phyloP scores from a whole-genome alignment of 2,329 filamentous ascomycete genomes.

The Calonectria crousiana region DNA sequence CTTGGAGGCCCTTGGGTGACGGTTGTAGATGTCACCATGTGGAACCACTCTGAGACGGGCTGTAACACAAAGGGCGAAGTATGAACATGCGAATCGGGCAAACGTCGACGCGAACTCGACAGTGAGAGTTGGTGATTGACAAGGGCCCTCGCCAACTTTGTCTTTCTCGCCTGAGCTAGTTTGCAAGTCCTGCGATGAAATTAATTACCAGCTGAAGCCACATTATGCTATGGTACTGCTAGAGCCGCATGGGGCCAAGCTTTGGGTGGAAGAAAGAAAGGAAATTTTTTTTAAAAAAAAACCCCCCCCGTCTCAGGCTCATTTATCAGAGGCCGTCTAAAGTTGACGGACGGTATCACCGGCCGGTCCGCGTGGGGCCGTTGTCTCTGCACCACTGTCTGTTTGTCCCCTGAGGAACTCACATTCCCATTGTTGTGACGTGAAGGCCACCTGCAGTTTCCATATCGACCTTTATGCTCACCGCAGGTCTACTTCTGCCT shows the following conservation, averaged over 20 bases:
- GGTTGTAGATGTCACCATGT: neutral
- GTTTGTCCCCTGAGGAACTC: neutral
- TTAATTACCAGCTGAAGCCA: slow-evolving; percentile 8
- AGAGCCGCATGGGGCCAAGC: neutral
- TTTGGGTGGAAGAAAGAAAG: neutral
- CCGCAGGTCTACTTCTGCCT: neutral
- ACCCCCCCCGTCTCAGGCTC: slow-evolving; percentile 12
- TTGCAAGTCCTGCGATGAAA: neutral
- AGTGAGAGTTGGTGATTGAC: neutral
- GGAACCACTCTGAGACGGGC: slow-evolving; percentile 3
- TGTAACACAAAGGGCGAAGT: neutral
- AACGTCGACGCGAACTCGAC: neutral
- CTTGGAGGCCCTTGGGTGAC: neutral
- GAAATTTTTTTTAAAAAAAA: neutral
- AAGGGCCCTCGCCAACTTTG: neutral
- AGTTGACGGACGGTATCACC: neutral
- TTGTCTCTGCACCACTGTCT: slow-evolving; percentile 2
- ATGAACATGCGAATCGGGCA: neutral
- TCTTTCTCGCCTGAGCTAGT: neutral
- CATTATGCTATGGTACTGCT: neutral
- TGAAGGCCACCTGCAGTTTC: neutral
- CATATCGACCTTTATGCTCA: slow-evolving; percentile 8
- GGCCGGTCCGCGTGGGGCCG: slow-evolving; percentile 19
- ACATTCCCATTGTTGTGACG: slow-evolving; percentile 11
- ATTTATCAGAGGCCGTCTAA: slow-evolving; percentile 7